phyloP scores from a whole-genome alignment of 1,139 yeast genomes.

The Blastobotrys ciferrii region DNA sequence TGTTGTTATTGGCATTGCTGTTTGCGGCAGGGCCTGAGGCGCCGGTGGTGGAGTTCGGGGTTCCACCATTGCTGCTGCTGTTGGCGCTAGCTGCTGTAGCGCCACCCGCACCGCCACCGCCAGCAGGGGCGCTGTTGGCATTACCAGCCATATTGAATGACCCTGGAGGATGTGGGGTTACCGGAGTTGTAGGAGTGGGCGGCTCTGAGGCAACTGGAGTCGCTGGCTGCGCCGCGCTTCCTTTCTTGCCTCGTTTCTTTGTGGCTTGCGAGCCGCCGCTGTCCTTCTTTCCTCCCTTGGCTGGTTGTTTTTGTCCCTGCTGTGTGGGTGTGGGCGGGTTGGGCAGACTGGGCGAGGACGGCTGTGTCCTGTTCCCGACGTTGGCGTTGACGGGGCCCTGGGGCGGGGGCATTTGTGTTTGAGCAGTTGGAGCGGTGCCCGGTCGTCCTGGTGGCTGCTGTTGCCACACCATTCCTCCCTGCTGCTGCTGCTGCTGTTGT shows the following conservation, averaged over 20 bases:
- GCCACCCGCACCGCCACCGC: too few species aligned
- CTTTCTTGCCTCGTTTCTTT: constrained; percentile 39
- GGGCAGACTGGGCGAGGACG: constrained; percentile 37
- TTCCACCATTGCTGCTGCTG: constrained; percentile 4
- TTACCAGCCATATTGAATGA: constrained; percentile 21
- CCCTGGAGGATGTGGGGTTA: constrained; percentile 36
- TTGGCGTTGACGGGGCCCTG: constrained; percentile 27
- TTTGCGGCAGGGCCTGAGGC: constrained; percentile 9
- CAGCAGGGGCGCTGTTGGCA: constrained; percentile 9
- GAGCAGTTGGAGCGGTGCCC: constrained; percentile 18
- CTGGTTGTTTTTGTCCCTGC: constrained; percentile 42
- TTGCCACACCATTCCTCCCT: constrained; percentile 14
- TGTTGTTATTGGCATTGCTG: constrained; percentile 9
- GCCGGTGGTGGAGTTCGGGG: constrained; percentile 5
- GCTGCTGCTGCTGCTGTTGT: too few species aligned
- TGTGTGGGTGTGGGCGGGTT: constrained; percentile 47
- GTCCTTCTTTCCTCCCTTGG: constrained; percentile 28
- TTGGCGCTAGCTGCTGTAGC: constrained; percentile 7
- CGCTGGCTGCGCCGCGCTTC: constrained; percentile 31
- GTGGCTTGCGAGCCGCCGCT: constrained; percentile 30
- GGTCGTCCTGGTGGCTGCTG: constrained; percentile 17
- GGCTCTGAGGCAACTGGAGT: constrained; percentile 37
- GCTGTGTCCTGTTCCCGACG: constrained; percentile 29
- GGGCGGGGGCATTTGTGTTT: constrained; percentile 35
- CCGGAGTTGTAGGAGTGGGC: constrained; percentile 42